Percentiles rank a stretch among this genome's conserved stretches.
Evolutionary conservation across 129 eudicot species (phyloP).

Genomic region (Saussurea involucrata): DNA sequence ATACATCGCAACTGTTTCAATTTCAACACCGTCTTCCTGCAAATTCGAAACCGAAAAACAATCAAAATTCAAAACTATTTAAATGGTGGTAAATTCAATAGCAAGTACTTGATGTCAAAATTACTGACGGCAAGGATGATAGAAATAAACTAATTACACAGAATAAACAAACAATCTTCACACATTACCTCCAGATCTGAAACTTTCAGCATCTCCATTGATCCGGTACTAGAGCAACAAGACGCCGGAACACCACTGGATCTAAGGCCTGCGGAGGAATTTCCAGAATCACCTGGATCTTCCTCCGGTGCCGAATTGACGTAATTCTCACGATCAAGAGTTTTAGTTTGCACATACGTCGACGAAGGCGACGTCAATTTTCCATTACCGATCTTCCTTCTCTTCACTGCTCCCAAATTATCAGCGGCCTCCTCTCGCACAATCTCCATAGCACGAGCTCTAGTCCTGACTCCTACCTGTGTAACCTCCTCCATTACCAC

Average conservation of each 20-base stretch:
- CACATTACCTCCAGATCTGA: constrained; percentile 67
- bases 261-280: constrained; percentile 14
- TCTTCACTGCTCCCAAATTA: constrained; percentile 35
- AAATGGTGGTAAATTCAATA: not conserved
- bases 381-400: constrained; percentile 32
- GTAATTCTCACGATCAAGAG: not conserved
- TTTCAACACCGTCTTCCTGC: constrained; percentile 32
- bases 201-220: constrained; percentile 22
- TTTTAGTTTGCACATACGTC: constrained; percentile 29
- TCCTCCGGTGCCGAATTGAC: constrained; percentile 21
- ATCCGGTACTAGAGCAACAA: constrained; percentile 54
- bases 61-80: constrained; percentile 9
- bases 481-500: constrained; percentile 45
- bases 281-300: constrained; percentile 4
- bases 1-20: constrained; percentile 23
- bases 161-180: not conserved
- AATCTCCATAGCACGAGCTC: constrained; percentile 26
- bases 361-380: constrained; percentile 31
- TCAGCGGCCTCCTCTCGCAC: constrained; percentile 17
- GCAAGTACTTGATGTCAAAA: not conserved
- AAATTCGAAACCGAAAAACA: constrained; percentile 11
- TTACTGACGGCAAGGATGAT: not conserved
- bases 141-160: not conserved
- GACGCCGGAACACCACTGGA: constrained; percentile 30
- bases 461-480: constrained; percentile 28